Percentiles rank a stretch among this genome's conserved stretches.
Conservation (phyloP, 2,329 filamentous ascomycete species). For the Fusarium tanahbumbuense region DNA sequence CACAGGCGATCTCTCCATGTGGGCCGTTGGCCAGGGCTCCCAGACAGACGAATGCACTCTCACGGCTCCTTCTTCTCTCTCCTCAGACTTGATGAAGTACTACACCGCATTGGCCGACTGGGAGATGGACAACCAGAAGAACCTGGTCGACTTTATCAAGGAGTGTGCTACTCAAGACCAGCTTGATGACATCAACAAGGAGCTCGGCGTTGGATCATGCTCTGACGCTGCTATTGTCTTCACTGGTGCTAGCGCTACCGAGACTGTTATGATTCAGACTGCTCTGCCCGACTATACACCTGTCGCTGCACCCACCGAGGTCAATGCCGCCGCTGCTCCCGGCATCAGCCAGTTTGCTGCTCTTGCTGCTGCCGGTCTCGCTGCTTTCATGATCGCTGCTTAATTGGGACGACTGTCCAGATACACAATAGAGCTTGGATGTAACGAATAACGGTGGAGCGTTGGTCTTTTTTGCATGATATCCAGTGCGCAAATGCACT, state of each 20-base stretch:
- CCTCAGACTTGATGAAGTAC: slow-evolving; percentile 21
- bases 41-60: slow-evolving; percentile 17
- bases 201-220: neutral
- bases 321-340: slow-evolving; percentile 1
- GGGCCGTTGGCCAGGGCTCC: neutral
- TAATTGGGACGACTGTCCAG: neutral
- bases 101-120: slow-evolving; percentile 20
- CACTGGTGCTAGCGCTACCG: slow-evolving; percentile 21
- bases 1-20: neutral
- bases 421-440: neutral
- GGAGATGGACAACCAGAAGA: neutral
- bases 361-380: slow-evolving; percentile 14
- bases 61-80: slow-evolving; percentile 21
- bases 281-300: neutral
- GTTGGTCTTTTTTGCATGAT: slow-evolving; percentile 20
- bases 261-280: slow-evolving; percentile 19
- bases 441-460: neutral
- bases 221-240: slow-evolving; percentile 16
- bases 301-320: neutral
- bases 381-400: slow-evolving; percentile 20
- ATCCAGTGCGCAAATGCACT: slow-evolving; percentile 13
- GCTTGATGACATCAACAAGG: neutral
- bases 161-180: slow-evolving; percentile 16
- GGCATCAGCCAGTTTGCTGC: slow-evolving; percentile 8
- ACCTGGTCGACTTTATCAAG: slow-evolving; percentile 4